Base-by-base conservation (phyloP, 1,139 yeast species). In the Saccharomycopsis crataegensis region DNA sequence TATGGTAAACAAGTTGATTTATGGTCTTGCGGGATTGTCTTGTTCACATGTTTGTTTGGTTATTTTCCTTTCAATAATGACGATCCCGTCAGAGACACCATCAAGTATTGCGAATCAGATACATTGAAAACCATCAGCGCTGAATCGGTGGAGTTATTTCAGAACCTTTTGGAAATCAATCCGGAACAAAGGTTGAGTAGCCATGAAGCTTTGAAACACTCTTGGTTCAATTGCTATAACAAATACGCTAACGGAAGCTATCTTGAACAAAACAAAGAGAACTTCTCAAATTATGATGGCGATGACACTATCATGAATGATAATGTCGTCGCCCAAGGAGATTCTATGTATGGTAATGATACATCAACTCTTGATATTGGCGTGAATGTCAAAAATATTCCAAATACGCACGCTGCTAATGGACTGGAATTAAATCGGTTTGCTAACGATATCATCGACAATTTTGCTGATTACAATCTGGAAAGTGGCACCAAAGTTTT, bases 31-130 rank as follows among this genome's bases (percentile, higher is more conserved):
- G 94, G 94, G 1, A 91, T 86, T 1, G 72, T 86, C 47, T 65
- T 86, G 12, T 86, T 86, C 59, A 90, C 86, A 2, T 84, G 93
- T 63, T 70, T 86, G 14, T 85, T 90, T 65, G 95, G 95, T 1
- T 86, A 86, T 61, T 94, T 93, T 2, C 95, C 95, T 0, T 86
- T 86, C 62, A 83, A 89, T 63, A 93, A 86, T 53, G 93, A 86
- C 32, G 89, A 86, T 60, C 77, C 78, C 12, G 70, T 90, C 59
- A 87, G 97, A 0, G 81, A 78, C 62, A 89, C 89, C 66, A 95
- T 93, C 45, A 81, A 94, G 9, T 75, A 75, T 53, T 96, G 96
- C 11, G n/a, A 33, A 2, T 14, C 6, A 3, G 38, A 34, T 33
- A 12, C 17, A 9, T 12, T 9, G 11, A 31, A 46, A 16, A 12